Evolutionary conservation across 805 yeast species (phyloP).

Genomic region (Millerozyma miso): DNA sequence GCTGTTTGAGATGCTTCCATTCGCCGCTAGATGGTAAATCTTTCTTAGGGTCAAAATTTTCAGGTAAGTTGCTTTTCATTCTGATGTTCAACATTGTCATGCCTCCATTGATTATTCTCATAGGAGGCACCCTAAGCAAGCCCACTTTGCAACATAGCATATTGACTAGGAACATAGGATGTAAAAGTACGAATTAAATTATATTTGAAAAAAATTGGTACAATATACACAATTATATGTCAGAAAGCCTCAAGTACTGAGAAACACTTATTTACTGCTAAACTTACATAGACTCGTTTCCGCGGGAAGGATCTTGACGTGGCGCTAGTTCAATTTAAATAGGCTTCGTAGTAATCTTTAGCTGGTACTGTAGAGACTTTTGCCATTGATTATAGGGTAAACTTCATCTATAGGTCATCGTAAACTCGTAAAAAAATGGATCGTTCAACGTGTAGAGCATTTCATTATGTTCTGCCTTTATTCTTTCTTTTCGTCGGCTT

Average conservation of each 20-base stretch:
- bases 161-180: neutral
- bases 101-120: neutral
- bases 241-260: neutral
- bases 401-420: too few relatives aligned
- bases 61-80: slow-evolving; percentile 26
- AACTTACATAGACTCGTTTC: too few relatives aligned
- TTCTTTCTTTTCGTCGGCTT: slow-evolving; percentile 13
- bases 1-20: slow-evolving; percentile 41
- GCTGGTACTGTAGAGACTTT: too few relatives aligned
- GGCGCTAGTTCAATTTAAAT: too few relatives aligned
- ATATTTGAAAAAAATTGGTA: neutral
- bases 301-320: too few relatives aligned
- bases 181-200: neutral
- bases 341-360: too few relatives aligned
- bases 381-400: too few relatives aligned
- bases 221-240: neutral
- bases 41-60: slow-evolving; percentile 26
- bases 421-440: too few relatives aligned
- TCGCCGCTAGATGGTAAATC: slow-evolving; percentile 32
- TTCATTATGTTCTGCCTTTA: neutral
- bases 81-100: slow-evolving; percentile 5
- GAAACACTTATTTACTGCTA: neutral
- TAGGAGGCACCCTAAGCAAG: neutral
- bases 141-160: neutral
- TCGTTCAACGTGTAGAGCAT: too few relatives aligned